phyloP scores from a whole-genome alignment of 495 filamentous ascomycete species.

The Trichoderma reesei region DNA sequence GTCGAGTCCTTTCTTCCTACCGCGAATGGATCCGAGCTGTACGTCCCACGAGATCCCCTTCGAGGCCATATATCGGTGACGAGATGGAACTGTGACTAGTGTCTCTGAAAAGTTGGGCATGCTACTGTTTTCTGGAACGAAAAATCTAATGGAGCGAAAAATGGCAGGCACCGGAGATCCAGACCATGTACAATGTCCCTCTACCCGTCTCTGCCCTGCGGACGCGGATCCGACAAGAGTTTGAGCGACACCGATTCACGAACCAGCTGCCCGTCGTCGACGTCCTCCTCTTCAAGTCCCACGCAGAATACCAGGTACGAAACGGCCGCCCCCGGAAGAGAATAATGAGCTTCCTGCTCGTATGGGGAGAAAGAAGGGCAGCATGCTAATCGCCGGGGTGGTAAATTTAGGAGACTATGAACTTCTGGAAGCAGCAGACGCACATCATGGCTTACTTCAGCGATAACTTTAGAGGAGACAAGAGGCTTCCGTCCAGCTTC shows the following conservation, averaged over 20 bases:
- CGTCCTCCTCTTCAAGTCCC: constrained; percentile 75
- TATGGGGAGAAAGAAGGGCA: constrained; percentile 58
- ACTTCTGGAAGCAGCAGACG: constrained; percentile 96
- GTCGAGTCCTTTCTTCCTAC: constrained; percentile 75
- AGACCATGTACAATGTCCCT: constrained; percentile 87
- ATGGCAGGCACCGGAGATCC: constrained; percentile 80
- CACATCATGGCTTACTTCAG: constrained; percentile 98
- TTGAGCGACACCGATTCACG: constrained; percentile 90
- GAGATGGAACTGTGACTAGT: background rate
- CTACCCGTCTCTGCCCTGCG: constrained; percentile 81
- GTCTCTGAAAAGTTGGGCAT: background rate
- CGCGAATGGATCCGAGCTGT: constrained; percentile 91
- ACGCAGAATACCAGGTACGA: constrained; percentile 76
- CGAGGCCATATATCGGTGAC: background rate
- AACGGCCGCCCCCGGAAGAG: background rate
- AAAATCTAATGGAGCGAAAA: background rate
- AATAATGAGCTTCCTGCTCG: background rate
- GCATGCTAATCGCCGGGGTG: background rate
- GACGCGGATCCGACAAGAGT: constrained; percentile 92
- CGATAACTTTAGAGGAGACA: constrained; percentile 59
- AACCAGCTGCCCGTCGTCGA: constrained; percentile 81
- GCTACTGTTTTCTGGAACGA: background rate
- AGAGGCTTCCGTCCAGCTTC: constrained; percentile 73
- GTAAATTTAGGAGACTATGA: constrained; percentile 73
- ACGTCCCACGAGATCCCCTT: constrained; percentile 29